Evolutionary conservation across 1,284 basidiomycete genomes (phyloP), one percentile per base, ranked within the genome.

Genomic region (Rhodotorula glutinis): DNA sequence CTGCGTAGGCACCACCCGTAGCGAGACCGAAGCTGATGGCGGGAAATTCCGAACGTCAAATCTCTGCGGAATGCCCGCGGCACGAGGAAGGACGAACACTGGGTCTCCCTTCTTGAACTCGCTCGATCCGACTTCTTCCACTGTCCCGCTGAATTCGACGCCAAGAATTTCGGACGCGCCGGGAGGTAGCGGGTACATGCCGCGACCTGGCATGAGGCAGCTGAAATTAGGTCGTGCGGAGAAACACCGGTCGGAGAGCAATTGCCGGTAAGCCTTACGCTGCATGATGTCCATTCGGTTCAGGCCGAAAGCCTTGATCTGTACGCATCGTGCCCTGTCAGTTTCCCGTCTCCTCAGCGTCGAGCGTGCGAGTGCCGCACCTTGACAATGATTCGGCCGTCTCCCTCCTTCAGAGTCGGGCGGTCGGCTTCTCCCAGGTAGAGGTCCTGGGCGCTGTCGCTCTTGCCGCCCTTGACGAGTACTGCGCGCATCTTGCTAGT

Each of bases 81-180:
- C 43, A 40, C 4, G 51, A 30, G 14, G 27, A 8, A 14, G 23
- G 49, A 60, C 68, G 41, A 29, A 73, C 67, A 97, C 94, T 77
- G 91, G 88, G 72, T 96, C 90, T 14, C 88, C 89, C 25, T 84
- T 78, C 75, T 87, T 84, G 86, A 86, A 92, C 54, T 81, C 79
- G 30, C 80, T 82, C 27, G 82, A 77, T 2, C 87, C 89, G 19
- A 88, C 73, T 67, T 86, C 82, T 46, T 82, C 81, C 65, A 95
- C 83, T 7, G 63, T 65, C 4, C 92, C 92, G 25, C 90, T 86
- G 79, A 96, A 97, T 79, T 97, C 94, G 62, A 97, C 91, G 13
- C 95, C 93, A 33, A 97, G 83, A 76, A 95, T 88, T 57, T 82
- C 79, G 23, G 88, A 87, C 21, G 87, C 85, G 58, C 88, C 90